Base-by-base conservation (phyloP, 495 filamentous ascomycete genomes). In the Lindgomyces ingoldianus region DNA sequence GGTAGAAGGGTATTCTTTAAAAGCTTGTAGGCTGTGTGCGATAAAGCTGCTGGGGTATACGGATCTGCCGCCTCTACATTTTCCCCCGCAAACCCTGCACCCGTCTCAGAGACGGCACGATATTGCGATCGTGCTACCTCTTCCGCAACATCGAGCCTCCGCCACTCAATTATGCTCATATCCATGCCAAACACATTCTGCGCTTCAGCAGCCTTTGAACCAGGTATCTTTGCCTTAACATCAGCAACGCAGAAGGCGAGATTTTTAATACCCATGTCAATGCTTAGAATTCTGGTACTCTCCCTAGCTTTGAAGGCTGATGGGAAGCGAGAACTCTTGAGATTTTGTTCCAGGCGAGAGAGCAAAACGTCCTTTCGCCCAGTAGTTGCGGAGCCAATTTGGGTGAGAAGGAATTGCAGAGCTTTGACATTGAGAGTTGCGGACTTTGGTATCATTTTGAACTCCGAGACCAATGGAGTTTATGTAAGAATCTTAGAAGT, bases 241-340 rank as follows among this genome's bases (percentile, higher is more conserved):
- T 83, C 74, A 52, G 87, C 70, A 36, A 90, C 74, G 72, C 86
- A 88, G 72, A 87, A 91, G 14, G 91, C 93, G 16, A 96, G 78
- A 76, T 94, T 95, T 44, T 84, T 84, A 69, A 97, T 87, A 45
- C 92, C 91, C 83, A 96, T 86, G 75, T 96, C 91, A 69, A 94
- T 88, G 72, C 90, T 91, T 22, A 97, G 73, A 50, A 98, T 83
- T 25, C 76, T 58, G 3, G 24, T 49, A 11, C 30, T 42, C 22
- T 57, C 49, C 16, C 33, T 47, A 8, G 4, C 3, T n/a, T 4
- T 18, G 3, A 3, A 1, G 14, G 2, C 10, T 21, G 16, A 3
- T 22, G 51, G 27, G 3, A 55, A 41, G 49, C 59, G 27, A 33
- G 19, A 12, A 29, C n/a, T 29, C 18, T 22, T 41, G 1, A 68